Evolutionary conservation across 257 asterid genomes (phyloP).

Genomic region (Phtheirospermum japonicum): DNA sequence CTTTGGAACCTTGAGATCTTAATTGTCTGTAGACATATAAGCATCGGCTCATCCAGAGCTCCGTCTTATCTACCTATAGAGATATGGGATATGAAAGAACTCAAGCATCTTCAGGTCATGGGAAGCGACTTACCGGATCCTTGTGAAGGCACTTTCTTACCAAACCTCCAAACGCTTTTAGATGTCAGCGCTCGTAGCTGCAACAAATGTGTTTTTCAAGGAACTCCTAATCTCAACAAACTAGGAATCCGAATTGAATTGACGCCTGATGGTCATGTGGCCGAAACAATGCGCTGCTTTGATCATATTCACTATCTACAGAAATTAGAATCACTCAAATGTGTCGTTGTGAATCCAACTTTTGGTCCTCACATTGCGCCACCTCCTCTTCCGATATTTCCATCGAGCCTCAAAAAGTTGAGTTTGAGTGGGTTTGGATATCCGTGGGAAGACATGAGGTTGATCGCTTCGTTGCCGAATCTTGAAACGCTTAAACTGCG

Average conservation of each 20-base stretch:
- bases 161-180: not conserved
- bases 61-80: not conserved
- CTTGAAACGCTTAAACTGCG: conserved; percentile 21
- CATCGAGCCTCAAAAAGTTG: not conserved
- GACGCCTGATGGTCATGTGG: not conserved
- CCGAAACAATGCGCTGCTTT: not conserved
- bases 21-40: not conserved
- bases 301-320: not conserved
- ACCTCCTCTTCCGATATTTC: not conserved
- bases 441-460: conserved; percentile 4
- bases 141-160: not conserved
- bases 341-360: conserved; percentile 10
- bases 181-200: not conserved
- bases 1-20: conserved; percentile 24
- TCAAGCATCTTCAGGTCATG: conserved; percentile 9
- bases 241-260: conserved; percentile 11
- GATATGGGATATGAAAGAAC: conserved; percentile 22
- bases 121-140: not conserved
- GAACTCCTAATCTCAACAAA: not conserved
- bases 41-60: not conserved
- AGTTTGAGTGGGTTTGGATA: conserved; percentile 22
- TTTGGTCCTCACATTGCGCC: not conserved
- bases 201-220: not conserved
- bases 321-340: not conserved
- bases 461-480: not conserved